phyloP scores from a whole-genome alignment of 345 rosid species.

The Brassica nigra region DNA sequence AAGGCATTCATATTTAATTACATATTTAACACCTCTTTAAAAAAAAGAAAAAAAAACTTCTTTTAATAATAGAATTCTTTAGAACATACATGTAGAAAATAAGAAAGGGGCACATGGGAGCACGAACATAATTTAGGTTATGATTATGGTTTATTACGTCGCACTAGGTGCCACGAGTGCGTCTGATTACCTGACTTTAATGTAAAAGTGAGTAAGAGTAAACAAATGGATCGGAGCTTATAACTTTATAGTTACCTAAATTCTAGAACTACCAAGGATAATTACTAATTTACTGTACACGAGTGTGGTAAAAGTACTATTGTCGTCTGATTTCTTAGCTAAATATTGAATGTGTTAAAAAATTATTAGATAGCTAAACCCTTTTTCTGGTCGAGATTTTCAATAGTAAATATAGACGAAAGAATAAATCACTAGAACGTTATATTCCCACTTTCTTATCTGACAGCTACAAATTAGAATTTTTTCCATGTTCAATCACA shows the following conservation, averaged over 20 bases:
- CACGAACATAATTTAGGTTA: slow-evolving; percentile 23
- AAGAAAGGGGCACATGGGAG: slow-evolving; percentile 34
- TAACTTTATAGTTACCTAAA: slow-evolving; percentile 12
- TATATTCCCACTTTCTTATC: not conserved
- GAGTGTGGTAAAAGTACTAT: slow-evolving; percentile 5
- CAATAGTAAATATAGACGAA: not conserved
- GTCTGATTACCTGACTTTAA: slow-evolving; percentile 45
- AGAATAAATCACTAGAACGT: not conserved
- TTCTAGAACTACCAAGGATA: slow-evolving; percentile 13
- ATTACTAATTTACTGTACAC: slow-evolving; percentile 19
- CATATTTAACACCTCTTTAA: no score
- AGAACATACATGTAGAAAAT: not conserved
- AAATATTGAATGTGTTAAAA: not conserved
- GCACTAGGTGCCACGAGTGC: slow-evolving; percentile 43
- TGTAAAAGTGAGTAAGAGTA: not conserved
- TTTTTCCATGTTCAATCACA: not conserved
- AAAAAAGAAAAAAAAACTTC: no score
- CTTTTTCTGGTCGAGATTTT: not conserved
- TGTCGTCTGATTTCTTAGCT: not conserved
- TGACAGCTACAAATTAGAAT: not conserved
- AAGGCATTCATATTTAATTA: no score
- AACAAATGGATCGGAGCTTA: slow-evolving; percentile 21
- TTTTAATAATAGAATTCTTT: not conserved
- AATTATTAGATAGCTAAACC: not conserved
- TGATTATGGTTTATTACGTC: slow-evolving; percentile 18